Conservation (phyloP, 306 rosid genomes). For the Spatholobus suberectus region DNA sequence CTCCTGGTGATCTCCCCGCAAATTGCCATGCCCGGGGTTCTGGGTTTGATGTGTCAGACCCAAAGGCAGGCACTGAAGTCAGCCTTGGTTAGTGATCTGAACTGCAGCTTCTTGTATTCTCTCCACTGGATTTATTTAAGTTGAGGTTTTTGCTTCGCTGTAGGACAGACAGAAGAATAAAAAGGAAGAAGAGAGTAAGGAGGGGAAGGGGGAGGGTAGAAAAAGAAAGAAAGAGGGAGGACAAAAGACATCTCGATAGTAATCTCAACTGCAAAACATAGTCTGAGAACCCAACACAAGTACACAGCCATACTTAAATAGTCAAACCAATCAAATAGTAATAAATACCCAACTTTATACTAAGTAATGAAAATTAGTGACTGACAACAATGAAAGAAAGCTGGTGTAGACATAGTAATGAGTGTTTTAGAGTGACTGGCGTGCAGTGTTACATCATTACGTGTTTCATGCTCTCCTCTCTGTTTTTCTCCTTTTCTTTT, state of each 20-base stretch:
- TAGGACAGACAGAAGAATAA: conserved; percentile 26
- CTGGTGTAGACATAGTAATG: background rate
- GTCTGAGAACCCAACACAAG: conserved; percentile 15
- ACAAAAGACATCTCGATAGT: background rate
- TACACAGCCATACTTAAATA: background rate
- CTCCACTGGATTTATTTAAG: conserved; percentile 15
- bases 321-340: conserved; percentile 25
- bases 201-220: background rate
- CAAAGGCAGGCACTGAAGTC: conserved; percentile 78
- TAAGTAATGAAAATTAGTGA: background rate
- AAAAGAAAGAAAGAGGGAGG: background rate
- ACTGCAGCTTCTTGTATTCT: conserved; percentile 34
- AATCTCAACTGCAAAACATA: background rate
- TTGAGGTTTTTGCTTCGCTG: conserved; percentile 25
- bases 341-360: conserved; percentile 3
- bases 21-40: conserved; percentile 62
- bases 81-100: conserved; percentile 73
- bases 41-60: conserved; percentile 70
- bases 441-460: background rate
- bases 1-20: conserved; percentile 58
- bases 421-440: background rate
- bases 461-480: background rate
- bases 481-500: background rate
- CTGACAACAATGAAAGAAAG: background rate
- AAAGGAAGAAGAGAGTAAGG: background rate